phyloP scores from a whole-genome alignment of 495 filamentous ascomycete genomes.

The Hyaloscypha variabilis region DNA sequence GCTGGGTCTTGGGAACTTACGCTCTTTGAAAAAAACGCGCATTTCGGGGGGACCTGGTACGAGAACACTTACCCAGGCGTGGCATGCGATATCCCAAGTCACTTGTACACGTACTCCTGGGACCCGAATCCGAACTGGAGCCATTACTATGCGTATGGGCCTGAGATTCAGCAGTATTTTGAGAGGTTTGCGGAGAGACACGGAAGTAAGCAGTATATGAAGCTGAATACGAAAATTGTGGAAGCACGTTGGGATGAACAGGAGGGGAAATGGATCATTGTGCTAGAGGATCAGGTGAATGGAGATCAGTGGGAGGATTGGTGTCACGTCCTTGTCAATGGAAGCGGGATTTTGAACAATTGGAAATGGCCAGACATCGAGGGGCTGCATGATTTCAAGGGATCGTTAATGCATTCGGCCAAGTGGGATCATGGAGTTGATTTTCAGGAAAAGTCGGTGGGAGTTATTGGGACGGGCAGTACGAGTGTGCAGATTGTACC shows the following conservation, averaged over 20 bases:
- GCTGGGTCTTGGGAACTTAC: slow-evolving; percentile 48
- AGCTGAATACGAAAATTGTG: slow-evolving; percentile 24
- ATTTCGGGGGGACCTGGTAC: slow-evolving; percentile 62
- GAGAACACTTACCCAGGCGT: slow-evolving; percentile 61
- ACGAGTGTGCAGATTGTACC: slow-evolving; percentile 55
- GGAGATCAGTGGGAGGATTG: slow-evolving; percentile 8
- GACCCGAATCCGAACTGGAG: slow-evolving; percentile 60
- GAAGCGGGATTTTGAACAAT: slow-evolving; percentile 18
- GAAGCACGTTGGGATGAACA: slow-evolving; percentile 11
- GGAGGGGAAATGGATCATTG: slow-evolving; percentile 5
- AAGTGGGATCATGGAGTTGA: slow-evolving; percentile 49
- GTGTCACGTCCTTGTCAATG: slow-evolving; percentile 18
- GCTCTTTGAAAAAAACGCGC: slow-evolving; percentile 78
- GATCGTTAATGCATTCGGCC: slow-evolving; percentile 57
- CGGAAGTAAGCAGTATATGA: slow-evolving; percentile 52
- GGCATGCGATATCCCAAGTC: slow-evolving; percentile 55
- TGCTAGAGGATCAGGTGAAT: not conserved
- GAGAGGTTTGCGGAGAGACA: slow-evolving; percentile 54
- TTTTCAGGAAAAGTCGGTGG: slow-evolving; percentile 50
- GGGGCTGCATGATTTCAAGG: slow-evolving; percentile 55
- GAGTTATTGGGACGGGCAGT: slow-evolving; percentile 57
- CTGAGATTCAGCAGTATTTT: slow-evolving; percentile 63
- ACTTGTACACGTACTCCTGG: slow-evolving; percentile 59
- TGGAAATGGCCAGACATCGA: slow-evolving; percentile 58
- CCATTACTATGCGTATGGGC: slow-evolving; percentile 54